A percentile compares a stretch with the other conserved stretches of the same genome.
Evolutionary conservation across 306 rosid genomes (phyloP).

Genomic region (Sicyos edulis): DNA sequence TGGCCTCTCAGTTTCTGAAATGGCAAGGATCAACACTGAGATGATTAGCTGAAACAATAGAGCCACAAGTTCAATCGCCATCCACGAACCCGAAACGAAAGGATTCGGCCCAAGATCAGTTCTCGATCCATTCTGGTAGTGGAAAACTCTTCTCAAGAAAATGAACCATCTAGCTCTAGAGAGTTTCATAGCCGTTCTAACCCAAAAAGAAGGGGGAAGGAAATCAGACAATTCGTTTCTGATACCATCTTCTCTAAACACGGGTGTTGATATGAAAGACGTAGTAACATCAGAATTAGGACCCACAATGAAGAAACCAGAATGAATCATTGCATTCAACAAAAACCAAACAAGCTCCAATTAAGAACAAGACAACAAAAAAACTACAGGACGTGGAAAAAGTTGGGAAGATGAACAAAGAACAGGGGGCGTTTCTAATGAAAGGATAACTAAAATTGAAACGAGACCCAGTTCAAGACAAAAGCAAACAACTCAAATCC

Average conservation of each 20-base stretch:
- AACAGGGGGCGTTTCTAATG: not conserved
- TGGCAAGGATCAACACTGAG: constrained; percentile 43
- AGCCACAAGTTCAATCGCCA: constrained; percentile 60
- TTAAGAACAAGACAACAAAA: too few relatives aligned
- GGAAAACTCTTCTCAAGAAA: not conserved
- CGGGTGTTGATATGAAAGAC: not conserved
- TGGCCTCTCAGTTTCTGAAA: constrained; percentile 68
- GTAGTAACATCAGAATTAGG: constrained; percentile 17
- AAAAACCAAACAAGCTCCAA: too few relatives aligned
- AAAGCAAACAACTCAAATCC: constrained; percentile 3
- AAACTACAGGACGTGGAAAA: constrained; percentile 6
- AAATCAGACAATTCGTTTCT: not conserved
- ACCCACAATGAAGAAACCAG: not conserved
- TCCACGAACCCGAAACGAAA: constrained; percentile 43
- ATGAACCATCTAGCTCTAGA: constrained; percentile 61
- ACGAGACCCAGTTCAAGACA: not conserved
- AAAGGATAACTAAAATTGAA: constrained; percentile 6
- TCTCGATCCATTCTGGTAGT: not conserved
- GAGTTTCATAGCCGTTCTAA: constrained; percentile 65
- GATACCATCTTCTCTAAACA: constrained; percentile 15
- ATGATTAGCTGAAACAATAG: constrained; percentile 52
- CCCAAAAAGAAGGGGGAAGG: constrained; percentile 34
- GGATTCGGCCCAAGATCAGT: not conserved
- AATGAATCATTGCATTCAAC: constrained; percentile 24
- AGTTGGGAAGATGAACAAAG: not conserved